phyloP scores from a whole-genome alignment of 352 stramenopile genomes.

The Phytopythium sindhum region DNA sequence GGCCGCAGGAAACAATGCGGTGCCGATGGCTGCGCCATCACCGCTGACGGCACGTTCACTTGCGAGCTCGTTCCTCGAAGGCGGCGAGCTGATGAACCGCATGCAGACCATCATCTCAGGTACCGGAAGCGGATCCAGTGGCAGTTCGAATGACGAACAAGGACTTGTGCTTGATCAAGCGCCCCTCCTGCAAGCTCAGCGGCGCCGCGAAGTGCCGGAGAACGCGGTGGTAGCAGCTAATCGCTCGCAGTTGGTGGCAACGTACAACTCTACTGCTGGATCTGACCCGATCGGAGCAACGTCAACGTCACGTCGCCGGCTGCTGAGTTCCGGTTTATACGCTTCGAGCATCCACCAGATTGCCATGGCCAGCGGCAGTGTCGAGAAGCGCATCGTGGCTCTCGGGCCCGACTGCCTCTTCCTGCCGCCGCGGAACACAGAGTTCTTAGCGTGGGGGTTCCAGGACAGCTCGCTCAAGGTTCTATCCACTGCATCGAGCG shows the following conservation, averaged over 20 bases:
- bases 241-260: constrained; percentile 20
- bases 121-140: background rate
- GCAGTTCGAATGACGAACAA: constrained; percentile 15
- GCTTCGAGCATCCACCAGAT: constrained; percentile 43
- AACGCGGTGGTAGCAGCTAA: constrained; percentile 47
- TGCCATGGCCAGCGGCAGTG: constrained; percentile 34
- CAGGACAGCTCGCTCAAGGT: constrained; percentile 65
- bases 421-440: constrained; percentile 55
- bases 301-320: constrained; percentile 13
- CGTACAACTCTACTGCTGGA: background rate
- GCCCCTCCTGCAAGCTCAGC: constrained; percentile 46
- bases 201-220: constrained; percentile 34
- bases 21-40: constrained; percentile 13
- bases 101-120: constrained; percentile 69
- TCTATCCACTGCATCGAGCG: constrained; percentile 33
- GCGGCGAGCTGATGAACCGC: constrained; percentile 57
- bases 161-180: constrained; percentile 47
- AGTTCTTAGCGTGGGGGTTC: constrained; percentile 73
- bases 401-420: constrained; percentile 48
- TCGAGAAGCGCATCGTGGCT: constrained; percentile 46
- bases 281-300: background rate
- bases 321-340: constrained; percentile 27
- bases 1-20: background rate
- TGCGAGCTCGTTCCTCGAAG: constrained; percentile 63
- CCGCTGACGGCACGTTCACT: constrained; percentile 30